Evolutionary conservation across 164 flowering plant genomes (phyloP), one percentile per base, ranked within the genome.

Genomic region (Umbellularia californica): DNA sequence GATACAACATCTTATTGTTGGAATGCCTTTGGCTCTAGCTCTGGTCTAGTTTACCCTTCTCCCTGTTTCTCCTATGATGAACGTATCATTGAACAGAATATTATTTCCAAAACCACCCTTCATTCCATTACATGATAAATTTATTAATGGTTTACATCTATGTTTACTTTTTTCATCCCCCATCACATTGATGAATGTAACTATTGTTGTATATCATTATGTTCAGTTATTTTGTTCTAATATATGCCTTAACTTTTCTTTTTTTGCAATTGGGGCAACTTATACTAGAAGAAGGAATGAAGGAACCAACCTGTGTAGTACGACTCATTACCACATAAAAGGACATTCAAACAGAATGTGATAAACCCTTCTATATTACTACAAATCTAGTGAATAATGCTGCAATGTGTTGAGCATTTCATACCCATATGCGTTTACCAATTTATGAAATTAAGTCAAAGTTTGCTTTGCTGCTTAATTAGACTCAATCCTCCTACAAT

Each of bases 21-120:
- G 98, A 71, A 90, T 73, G 96, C 95, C n/a, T 74, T 77, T 41
- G 98, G 97, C 23, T 82, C 84, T 28, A 82, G 79, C 73, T 78
- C 75, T 0, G 97, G 96, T 60, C 62, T 67, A 2, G 86, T 92
- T 27, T 69, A 76, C 30, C 99, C 98, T 0, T 82, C 84, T 47
- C 82, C 92, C 65, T 93, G 97, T 83, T 81, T 89, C 72, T 69
- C 86, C 3, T 73, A 74, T 28, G 50, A 24, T 66, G 81, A 78
- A 51, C 73, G 65, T 80, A 75, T 81, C 79, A 83, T 88, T 24
- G 30, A 77, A 60, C 83, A 75, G 73, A 82, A 74, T 11, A 73
- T 73, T 75, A 12, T 58, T 50, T 71, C 79, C 14, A 65, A 27
- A 60, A 65, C 63, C 6, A n/a, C 65, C 77, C 72, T 71, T 60